Percentiles rank a stretch among this genome's conserved stretches.
These are phyloP conservation scores for Apiospora arundinis DNA, from an alignment of 2,329 filamentous ascomycete species.

Conservation along the genomic window DNA sequence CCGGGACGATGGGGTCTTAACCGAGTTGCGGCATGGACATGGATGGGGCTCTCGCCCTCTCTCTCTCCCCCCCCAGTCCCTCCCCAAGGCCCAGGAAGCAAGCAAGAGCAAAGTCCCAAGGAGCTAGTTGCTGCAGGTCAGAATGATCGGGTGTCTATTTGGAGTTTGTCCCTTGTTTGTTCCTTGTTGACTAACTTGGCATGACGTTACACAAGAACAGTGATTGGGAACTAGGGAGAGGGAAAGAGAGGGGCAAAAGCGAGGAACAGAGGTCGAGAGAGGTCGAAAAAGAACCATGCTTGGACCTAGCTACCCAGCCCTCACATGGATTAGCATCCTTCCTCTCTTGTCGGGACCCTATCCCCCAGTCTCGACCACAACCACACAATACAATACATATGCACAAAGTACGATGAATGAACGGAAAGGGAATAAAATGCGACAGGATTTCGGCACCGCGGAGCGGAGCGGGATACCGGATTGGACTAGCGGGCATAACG, in stretches of 20 bases:
- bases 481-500: not conserved
- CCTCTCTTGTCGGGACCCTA: not conserved
- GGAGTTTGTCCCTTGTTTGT: not conserved
- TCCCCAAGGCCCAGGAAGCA: not conserved
- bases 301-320: not conserved
- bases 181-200: not conserved
- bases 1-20: not conserved
- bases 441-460: slow-evolving; percentile 6
- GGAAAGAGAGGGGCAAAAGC: not conserved
- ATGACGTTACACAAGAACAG: not conserved
- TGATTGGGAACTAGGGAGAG: not conserved
- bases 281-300: not conserved
- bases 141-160: not conserved
- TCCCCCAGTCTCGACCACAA: not conserved
- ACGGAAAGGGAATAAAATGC: slow-evolving; percentile 1
- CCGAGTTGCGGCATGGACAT: slow-evolving; percentile 11
- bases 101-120: not conserved
- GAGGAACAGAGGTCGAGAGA: not conserved
- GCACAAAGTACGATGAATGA: not conserved
- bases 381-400: not conserved
- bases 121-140: slow-evolving; percentile 12
- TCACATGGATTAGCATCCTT: not conserved
- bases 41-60: not conserved
- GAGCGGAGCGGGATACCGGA: slow-evolving; percentile 5
- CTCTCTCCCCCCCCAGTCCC: not conserved